phyloP scores from a whole-genome alignment of 768 basidiomycete species.

The Pholiota molesta region DNA sequence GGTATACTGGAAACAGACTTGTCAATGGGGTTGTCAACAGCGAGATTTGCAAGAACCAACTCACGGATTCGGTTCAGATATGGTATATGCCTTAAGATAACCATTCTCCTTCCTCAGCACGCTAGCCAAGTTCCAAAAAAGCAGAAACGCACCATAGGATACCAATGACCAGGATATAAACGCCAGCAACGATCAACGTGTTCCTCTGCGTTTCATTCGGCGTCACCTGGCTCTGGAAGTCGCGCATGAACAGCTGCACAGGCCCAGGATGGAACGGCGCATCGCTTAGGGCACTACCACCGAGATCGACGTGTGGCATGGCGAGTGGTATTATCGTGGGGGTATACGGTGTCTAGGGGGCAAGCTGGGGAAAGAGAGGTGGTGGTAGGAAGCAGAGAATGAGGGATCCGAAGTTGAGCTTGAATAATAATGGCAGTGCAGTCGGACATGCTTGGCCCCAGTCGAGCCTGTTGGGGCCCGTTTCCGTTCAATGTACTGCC shows the following conservation, averaged over 20 bases:
- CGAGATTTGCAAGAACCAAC: slow-evolving; percentile 23
- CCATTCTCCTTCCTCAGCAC: background rate
- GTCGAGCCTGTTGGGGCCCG: too few species aligned
- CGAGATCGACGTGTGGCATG: slow-evolving; percentile 26
- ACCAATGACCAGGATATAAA: slow-evolving; percentile 74
- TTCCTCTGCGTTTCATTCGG: slow-evolving; percentile 74
- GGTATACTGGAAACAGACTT: slow-evolving; percentile 63
- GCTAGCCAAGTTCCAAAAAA: too few species aligned
- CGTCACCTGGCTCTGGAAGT: slow-evolving; percentile 48
- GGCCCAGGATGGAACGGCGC: slow-evolving; percentile 16
- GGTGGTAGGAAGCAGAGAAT: slow-evolving; percentile 3
- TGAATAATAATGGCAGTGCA: background rate
- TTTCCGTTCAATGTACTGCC: background rate
- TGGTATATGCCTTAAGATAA: slow-evolving; percentile 69
- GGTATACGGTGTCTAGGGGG: background rate
- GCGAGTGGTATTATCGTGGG: background rate
- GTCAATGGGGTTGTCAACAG: background rate
- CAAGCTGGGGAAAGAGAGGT: background rate
- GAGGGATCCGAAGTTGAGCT: background rate
- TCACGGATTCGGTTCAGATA: slow-evolving; percentile 72
- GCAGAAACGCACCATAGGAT: slow-evolving; percentile 78
- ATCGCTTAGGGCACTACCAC: slow-evolving; percentile 6
- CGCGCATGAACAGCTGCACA: slow-evolving; percentile 35
- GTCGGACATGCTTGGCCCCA: too few species aligned
- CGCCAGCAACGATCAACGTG: slow-evolving; percentile 80